Percentiles rank a stretch among this genome's conserved stretches.
phyloP scores from a whole-genome alignment of 1,139 yeast genomes.

The Suhomyces anneliseae region DNA sequence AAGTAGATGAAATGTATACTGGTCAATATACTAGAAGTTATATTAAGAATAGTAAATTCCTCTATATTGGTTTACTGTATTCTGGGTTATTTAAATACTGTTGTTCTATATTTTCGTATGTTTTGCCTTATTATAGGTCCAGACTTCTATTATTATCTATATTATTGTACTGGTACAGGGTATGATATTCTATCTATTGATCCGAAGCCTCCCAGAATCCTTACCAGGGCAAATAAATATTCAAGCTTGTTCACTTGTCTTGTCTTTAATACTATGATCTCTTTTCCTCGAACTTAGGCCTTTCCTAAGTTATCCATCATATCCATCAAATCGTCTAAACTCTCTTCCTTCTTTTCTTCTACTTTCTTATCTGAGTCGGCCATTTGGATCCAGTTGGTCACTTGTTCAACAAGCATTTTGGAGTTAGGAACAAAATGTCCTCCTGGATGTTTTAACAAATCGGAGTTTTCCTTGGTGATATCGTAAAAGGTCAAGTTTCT shows the following conservation, averaged over 20 bases:
- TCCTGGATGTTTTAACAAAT: slow-evolving; percentile 70
- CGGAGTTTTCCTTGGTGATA: slow-evolving; percentile 45
- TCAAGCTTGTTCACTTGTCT: background rate
- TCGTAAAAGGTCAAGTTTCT: slow-evolving; percentile 61
- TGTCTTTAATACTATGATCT: background rate
- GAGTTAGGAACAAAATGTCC: slow-evolving; percentile 86
- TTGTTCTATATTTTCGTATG: too few species aligned
- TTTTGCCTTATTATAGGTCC: too few species aligned
- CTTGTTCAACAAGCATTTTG: slow-evolving; percentile 57
- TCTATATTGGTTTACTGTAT: too few species aligned
- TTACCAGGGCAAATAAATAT: too few species aligned
- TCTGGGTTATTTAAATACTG: too few species aligned
- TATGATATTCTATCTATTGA: too few species aligned
- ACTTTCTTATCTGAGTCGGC: slow-evolving; percentile 16
- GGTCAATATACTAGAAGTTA: too few species aligned
- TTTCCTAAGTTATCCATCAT: slow-evolving; percentile 36
- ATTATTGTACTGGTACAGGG: too few species aligned
- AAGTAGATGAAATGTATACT: too few species aligned
- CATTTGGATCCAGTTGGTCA: slow-evolving; percentile 53
- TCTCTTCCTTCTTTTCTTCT: slow-evolving; percentile 18
- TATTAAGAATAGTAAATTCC: too few species aligned
- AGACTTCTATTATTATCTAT: too few species aligned
- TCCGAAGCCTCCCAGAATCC: too few species aligned
- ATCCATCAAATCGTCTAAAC: slow-evolving; percentile 35
- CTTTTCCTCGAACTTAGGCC: background rate